Conservation (phyloP, 106 monocot genomes). For the Phalaenopsis equestris region DNA sequence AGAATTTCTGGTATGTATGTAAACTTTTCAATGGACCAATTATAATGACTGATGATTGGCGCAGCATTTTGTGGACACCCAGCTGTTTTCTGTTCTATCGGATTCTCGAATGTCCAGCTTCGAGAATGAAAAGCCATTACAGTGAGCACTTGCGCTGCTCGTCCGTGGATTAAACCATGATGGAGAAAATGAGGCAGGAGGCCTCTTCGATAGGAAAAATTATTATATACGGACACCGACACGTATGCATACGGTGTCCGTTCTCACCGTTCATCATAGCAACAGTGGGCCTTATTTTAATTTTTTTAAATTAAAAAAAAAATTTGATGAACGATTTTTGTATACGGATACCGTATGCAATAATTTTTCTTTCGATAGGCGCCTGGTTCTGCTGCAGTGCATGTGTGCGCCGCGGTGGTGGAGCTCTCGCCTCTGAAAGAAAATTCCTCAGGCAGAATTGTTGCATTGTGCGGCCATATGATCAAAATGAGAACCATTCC, state of each 20-base stretch:
- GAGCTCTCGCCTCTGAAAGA: no score
- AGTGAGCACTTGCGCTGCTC: background rate
- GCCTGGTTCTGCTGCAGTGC: background rate
- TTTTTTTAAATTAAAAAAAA: no score
- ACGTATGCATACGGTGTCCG: no score
- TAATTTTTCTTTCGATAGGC: no score
- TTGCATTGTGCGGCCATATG: background rate
- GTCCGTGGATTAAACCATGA: background rate
- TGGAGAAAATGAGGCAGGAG: background rate
- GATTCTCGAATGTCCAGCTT: constrained; percentile 68
- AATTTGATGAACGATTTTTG: no score
- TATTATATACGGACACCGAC: no score
- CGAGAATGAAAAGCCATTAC: constrained; percentile 41
- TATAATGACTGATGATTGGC: background rate
- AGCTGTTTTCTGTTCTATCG: constrained; percentile 72
- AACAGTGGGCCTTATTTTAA: no score
- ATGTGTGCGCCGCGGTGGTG: no score
- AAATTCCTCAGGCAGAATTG: background rate
- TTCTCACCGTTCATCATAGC: no score
- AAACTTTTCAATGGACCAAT: no score
- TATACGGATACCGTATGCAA: no score
- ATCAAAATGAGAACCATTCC: background rate
- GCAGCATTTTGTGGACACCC: constrained; percentile 87
- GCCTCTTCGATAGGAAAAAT: background rate
- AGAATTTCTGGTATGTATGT: no score